Conservation (phyloP, 345 rosid species). For the Lepidium aucheri region DNA sequence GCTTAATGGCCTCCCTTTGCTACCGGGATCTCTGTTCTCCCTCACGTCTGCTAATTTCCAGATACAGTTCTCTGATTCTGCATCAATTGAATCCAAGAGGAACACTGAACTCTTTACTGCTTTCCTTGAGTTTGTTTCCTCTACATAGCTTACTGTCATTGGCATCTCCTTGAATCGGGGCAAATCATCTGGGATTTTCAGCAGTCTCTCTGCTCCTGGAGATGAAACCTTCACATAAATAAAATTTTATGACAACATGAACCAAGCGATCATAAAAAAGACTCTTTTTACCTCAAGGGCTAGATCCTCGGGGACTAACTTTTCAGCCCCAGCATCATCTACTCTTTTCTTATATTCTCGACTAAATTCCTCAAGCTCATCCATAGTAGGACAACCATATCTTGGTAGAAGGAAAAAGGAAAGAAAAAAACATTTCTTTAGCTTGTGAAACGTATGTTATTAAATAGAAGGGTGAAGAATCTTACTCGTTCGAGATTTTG, state of each 20-base stretch:
- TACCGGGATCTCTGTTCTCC: constrained; percentile 71
- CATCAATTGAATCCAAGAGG: constrained; percentile 51
- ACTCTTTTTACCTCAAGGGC: constrained; percentile 64
- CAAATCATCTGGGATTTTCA: constrained; percentile 73
- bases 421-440: background rate
- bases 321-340: constrained; percentile 67
- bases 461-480: background rate
- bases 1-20: constrained; percentile 74
- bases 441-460: background rate
- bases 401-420: constrained; percentile 22
- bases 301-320: constrained; percentile 63
- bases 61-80: constrained; percentile 46
- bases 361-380: constrained; percentile 66
- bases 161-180: constrained; percentile 60
- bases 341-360: constrained; percentile 62
- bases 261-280: background rate
- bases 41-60: constrained; percentile 84
- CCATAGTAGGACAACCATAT: constrained; percentile 83
- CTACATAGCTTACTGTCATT: constrained; percentile 52
- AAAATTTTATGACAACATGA: background rate
- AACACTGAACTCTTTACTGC: constrained; percentile 50
- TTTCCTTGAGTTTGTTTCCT: constrained; percentile 34
- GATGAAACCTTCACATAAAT: constrained; percentile 59
- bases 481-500: constrained; percentile 64
- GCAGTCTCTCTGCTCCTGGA: constrained; percentile 82